Conservation (phyloP, 1,139 yeast genomes). For the Lodderomyces pseudojiufengensis region DNA sequence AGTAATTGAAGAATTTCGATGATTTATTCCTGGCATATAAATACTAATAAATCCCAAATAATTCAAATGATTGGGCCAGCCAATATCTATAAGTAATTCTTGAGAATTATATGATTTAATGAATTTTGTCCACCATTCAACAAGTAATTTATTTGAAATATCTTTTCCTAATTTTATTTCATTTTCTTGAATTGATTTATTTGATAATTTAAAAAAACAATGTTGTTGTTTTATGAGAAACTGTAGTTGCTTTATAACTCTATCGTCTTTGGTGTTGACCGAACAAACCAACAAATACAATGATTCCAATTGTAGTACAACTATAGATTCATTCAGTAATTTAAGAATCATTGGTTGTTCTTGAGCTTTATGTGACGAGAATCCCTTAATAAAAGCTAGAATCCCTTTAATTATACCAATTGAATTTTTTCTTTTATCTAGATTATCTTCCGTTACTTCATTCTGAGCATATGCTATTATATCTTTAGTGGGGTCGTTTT, state of each 20-base stretch:
- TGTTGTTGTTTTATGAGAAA: conserved; percentile 23
- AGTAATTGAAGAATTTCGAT: conserved; percentile 31
- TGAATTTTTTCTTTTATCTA: conserved; percentile 21
- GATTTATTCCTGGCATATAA: conserved; percentile 23
- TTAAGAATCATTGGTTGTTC: conserved; percentile 21
- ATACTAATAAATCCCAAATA: conserved; percentile 26
- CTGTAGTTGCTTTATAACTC: conserved; percentile 27
- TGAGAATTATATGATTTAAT: conserved; percentile 22
- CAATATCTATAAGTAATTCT: conserved; percentile 20
- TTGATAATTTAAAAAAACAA: conserved; percentile 24
- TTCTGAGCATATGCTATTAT: not conserved
- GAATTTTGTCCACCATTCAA: conserved; percentile 31
- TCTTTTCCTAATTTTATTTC: conserved; percentile 16
- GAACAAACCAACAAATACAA: conserved; percentile 32
- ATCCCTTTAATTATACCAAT: conserved; percentile 41
- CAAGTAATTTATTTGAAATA: conserved; percentile 17
- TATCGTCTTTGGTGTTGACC: conserved; percentile 17
- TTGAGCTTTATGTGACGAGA: conserved; percentile 7
- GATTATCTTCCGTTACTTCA: not conserved
- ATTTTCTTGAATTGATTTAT: conserved; percentile 23
- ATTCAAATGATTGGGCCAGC: conserved; percentile 38
- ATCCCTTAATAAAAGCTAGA: conserved; percentile 24
- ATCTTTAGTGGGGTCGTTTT: not conserved
- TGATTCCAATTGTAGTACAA: conserved; percentile 19
- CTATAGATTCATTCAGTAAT: conserved; percentile 24